Evolutionary conservation across 1,139 yeast species (phyloP).

Genomic region (Pichia sp.): DNA sequence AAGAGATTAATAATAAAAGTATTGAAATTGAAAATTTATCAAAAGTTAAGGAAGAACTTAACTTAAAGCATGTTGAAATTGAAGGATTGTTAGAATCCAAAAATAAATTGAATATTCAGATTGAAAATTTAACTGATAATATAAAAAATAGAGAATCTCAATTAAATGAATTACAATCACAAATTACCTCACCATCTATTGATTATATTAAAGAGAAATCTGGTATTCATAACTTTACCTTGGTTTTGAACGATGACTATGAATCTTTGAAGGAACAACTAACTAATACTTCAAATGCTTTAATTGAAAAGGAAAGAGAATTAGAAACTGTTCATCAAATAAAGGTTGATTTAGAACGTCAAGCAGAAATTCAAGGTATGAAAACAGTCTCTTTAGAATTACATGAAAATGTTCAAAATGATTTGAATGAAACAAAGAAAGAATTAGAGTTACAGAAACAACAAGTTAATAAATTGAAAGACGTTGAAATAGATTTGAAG

Average conservation of each 20-base stretch:
- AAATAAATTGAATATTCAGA: conserved; percentile 1
- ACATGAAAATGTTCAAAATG: conserved; percentile 13
- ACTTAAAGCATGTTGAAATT: conserved; percentile 10
- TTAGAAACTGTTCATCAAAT: conserved; percentile 10
- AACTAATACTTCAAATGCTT: background rate
- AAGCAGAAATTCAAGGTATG: conserved; percentile 12
- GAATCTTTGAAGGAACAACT: conserved; percentile 12
- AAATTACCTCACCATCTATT: conserved; percentile 16
- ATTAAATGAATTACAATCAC: conserved; percentile 1
- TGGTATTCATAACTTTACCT: conserved; percentile 21
- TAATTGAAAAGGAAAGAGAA: conserved; percentile 14
- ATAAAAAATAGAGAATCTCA: conserved; percentile 7
- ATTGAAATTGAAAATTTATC: background rate
- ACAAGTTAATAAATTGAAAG: conserved; percentile 1
- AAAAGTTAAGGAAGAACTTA: conserved; percentile 2
- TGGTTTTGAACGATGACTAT: conserved; percentile 29
- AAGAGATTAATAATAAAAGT: conserved; percentile 7
- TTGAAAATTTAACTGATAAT: conserved; percentile 1
- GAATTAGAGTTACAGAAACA: conserved; percentile 5
- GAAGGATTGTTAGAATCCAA: conserved; percentile 1
- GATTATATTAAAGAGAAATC: conserved; percentile 29
- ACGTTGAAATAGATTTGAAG: background rate
- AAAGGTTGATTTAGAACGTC: conserved; percentile 13
- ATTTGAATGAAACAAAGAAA: conserved; percentile 7
- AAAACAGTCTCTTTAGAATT: conserved; percentile 15